Percentiles rank a stretch among this genome's conserved stretches.
Conservation (phyloP, 2,329 filamentous ascomycete species). For the Penicillium sp. region DNA sequence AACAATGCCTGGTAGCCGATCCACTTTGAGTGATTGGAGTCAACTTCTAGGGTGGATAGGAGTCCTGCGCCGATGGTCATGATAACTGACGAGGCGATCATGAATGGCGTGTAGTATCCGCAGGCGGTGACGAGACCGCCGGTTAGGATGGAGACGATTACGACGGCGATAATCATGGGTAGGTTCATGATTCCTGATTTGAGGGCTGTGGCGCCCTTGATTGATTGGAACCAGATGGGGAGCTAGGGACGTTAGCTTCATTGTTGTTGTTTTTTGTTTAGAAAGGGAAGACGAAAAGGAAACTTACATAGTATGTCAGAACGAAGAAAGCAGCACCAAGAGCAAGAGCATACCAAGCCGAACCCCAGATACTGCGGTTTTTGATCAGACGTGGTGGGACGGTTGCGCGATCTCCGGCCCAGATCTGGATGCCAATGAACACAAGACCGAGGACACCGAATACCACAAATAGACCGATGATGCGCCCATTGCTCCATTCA, state of each 20-base stretch:
- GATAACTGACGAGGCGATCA: constrained; percentile 35
- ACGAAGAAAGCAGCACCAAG: constrained; percentile 47
- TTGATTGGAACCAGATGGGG: constrained; percentile 47
- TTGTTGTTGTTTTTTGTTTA: too few species aligned
- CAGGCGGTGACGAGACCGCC: constrained; percentile 32
- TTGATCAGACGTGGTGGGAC: constrained; percentile 47
- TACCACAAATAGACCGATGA: constrained; percentile 52
- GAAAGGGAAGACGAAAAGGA: background rate
- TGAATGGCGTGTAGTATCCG: constrained; percentile 44
- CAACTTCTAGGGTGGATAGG: constrained; percentile 35
- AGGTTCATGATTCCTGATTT: constrained; percentile 42
- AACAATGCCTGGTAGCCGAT: constrained; percentile 42
- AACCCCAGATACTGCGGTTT: constrained; percentile 45
- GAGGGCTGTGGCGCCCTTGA: constrained; percentile 36
- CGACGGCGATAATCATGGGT: constrained; percentile 34
- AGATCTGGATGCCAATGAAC: constrained; percentile 40
- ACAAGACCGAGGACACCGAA: constrained; percentile 51
- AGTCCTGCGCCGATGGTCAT: constrained; percentile 38
- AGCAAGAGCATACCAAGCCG: constrained; percentile 44
- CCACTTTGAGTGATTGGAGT: constrained; percentile 35
- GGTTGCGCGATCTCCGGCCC: constrained; percentile 43
- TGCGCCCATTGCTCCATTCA: constrained; percentile 45
- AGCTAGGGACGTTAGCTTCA: constrained; percentile 31
- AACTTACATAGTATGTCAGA: constrained; percentile 45
- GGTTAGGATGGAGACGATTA: constrained; percentile 33